Conservation (phyloP, 2,329 filamentous ascomycete species). For the Chalaropsis ovoidea region DNA sequence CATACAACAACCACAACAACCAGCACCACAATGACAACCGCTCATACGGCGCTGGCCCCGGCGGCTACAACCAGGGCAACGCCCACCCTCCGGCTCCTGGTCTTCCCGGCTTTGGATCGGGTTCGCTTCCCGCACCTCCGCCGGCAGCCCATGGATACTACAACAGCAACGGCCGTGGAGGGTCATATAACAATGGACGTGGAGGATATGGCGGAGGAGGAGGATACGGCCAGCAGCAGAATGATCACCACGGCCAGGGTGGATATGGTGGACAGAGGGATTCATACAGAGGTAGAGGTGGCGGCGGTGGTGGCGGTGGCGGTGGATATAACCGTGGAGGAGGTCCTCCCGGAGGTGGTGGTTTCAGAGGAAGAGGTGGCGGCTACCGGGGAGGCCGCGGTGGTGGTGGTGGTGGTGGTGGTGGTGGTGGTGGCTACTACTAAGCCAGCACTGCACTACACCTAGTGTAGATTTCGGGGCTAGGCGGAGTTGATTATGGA, state of each 20-base stretch:
- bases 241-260: slow-evolving; percentile 11
- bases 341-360: slow-evolving; percentile 7
- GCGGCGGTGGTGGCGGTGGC: slow-evolving; percentile 17
- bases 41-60: slow-evolving; percentile 25
- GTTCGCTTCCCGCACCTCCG: slow-evolving; percentile 40
- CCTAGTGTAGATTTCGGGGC: not conserved
- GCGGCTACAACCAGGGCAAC: slow-evolving; percentile 30
- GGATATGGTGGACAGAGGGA: slow-evolving; percentile 16
- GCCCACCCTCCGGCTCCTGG: slow-evolving; percentile 40
- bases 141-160: slow-evolving; percentile 26
- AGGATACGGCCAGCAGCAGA: slow-evolving; percentile 12
- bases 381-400: slow-evolving; percentile 21
- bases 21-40: slow-evolving; percentile 27
- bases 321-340: slow-evolving; percentile 16
- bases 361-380: slow-evolving; percentile 17
- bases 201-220: slow-evolving; percentile 8
- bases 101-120: slow-evolving; percentile 36
- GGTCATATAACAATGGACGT: slow-evolving; percentile 16
- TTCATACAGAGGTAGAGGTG: slow-evolving; percentile 18
- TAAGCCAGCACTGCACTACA: slow-evolving; percentile 3
- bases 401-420: slow-evolving; percentile 12
- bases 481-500: not conserved
- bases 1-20: slow-evolving; percentile 27
- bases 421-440: slow-evolving; percentile 15
- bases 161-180: slow-evolving; percentile 24